phyloP scores from a whole-genome alignment of 2,329 filamentous ascomycete genomes.

The Rutstroemia sp. region DNA sequence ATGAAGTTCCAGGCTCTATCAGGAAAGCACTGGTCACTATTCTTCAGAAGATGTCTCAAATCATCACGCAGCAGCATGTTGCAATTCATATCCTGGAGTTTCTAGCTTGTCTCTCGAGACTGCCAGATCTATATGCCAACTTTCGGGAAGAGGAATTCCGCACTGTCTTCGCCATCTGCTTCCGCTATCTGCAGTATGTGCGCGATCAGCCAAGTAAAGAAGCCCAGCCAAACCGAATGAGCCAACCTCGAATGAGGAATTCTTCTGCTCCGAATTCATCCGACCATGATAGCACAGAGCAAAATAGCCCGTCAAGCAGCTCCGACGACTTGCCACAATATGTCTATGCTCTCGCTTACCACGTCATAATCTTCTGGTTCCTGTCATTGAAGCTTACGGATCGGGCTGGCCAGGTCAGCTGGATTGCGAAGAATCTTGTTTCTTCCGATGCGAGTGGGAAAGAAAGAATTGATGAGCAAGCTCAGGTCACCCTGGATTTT shows the following conservation, averaged over 20 bases:
- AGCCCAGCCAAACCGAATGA: constrained; percentile 27
- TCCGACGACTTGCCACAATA: constrained; percentile 84
- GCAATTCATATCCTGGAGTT: constrained; percentile 96
- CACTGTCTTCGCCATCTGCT: constrained; percentile 90
- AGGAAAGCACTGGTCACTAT: constrained; percentile 80
- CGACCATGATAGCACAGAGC: constrained; percentile 35
- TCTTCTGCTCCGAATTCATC: constrained; percentile 18
- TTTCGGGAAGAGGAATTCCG: constrained; percentile 88
- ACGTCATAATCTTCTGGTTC: constrained; percentile 97
- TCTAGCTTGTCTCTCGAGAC: constrained; percentile 76
- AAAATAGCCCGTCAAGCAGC: constrained; percentile 33
- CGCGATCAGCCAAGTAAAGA: constrained; percentile 50
- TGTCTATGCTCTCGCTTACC: constrained; percentile 86
- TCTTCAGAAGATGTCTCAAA: constrained; percentile 87
- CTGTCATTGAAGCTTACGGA: constrained; percentile 80
- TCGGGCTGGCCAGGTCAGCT: constrained; percentile 74
- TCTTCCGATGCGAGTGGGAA: constrained; percentile 71
- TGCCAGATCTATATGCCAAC: constrained; percentile 80
- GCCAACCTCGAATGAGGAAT: constrained; percentile 27
- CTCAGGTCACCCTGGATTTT: constrained; percentile 87
- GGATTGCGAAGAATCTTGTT: constrained; percentile 79
- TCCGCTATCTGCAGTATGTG: constrained; percentile 86
- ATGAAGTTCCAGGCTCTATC: constrained; percentile 82
- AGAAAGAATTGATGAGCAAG: constrained; percentile 80
- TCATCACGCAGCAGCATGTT: constrained; percentile 87